These are phyloP conservation scores for Lactarius vividus DNA, from an alignment of 768 basidiomycete genomes.

Conservation along the genomic window DNA sequence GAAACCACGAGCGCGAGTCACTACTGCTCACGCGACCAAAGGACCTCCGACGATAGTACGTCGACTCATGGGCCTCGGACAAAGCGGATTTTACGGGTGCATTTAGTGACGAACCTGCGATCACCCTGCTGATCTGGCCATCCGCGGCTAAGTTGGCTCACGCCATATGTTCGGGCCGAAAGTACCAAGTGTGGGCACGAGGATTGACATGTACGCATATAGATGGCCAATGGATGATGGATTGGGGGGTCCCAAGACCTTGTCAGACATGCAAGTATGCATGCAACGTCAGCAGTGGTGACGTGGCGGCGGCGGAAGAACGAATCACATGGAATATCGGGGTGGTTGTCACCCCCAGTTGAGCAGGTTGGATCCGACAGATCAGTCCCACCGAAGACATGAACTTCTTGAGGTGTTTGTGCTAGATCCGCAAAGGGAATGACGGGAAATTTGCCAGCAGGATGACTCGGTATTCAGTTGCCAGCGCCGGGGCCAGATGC, in stretches of 20 bases:
- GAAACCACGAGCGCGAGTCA: background rate
- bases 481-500: background rate
- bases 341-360: background rate
- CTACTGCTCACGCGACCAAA: background rate
- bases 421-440: background rate
- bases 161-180: conserved; percentile 8
- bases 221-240: background rate
- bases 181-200: conserved; percentile 18
- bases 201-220: background rate
- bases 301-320: background rate
- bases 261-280: background rate
- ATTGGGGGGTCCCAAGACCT: background rate
- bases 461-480: background rate
- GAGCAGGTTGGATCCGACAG: background rate
- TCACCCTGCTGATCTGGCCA: background rate
- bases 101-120: background rate
- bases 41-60: background rate
- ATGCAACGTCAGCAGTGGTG: background rate
- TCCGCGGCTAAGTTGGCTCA: background rate
- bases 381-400: background rate
- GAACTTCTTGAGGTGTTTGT: background rate
- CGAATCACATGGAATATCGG: conserved; percentile 12
- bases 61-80: background rate
- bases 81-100: background rate
- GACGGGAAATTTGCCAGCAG: background rate